Evolutionary conservation across 2,329 filamentous ascomycete species (phyloP).

Genomic region (Hirsutella minnesotensis): DNA sequence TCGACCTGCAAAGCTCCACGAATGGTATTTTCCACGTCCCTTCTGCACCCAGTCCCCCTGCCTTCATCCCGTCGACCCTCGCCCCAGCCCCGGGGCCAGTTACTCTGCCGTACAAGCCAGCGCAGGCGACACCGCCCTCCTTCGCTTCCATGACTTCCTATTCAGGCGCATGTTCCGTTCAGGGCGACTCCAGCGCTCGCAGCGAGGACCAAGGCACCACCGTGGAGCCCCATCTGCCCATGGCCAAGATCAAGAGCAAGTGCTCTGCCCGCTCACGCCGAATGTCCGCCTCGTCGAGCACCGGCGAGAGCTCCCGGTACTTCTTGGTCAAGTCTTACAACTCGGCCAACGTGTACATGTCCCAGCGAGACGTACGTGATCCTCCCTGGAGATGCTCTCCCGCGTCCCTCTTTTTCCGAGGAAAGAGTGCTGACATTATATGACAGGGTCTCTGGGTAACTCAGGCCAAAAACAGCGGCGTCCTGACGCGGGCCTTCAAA

Average conservation of each 20-base stretch:
- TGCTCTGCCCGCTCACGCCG: background rate
- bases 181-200: background rate
- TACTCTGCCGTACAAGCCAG: no score
- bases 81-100: no score
- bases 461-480: slow-evolving; percentile 34
- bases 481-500: slow-evolving; percentile 36
- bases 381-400: slow-evolving; percentile 27
- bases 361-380: no score
- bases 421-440: slow-evolving; percentile 1
- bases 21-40: background rate
- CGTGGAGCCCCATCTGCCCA: background rate
- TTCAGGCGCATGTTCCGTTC: no score
- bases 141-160: no score
- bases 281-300: background rate
- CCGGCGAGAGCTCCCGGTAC: slow-evolving; percentile 10
- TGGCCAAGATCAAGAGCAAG: background rate
- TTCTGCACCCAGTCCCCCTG: background rate
- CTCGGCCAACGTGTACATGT: no score
- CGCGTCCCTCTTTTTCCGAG: slow-evolving; percentile 26
- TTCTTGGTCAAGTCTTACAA: slow-evolving; percentile 32
- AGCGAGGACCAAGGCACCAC: background rate
- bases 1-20: slow-evolving; percentile 6
- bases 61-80: no score
- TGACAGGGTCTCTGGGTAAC: no score
- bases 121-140: no score